phyloP scores from a whole-genome alignment of 2,329 filamentous ascomycete genomes.

The Xylaria hypoxylon region DNA sequence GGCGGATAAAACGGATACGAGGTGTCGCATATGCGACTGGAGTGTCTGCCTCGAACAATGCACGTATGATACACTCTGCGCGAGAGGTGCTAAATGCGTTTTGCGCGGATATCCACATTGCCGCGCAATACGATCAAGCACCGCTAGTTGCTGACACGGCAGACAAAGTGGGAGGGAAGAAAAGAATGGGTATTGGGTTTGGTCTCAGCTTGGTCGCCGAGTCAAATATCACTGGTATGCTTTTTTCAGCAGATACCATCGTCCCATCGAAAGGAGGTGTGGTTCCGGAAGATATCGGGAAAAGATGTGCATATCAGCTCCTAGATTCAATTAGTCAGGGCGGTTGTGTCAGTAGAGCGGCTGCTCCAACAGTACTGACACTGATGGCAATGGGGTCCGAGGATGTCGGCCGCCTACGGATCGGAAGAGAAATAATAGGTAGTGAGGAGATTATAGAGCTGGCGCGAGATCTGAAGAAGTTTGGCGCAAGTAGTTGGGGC shows the following conservation, averaged over 20 bases:
- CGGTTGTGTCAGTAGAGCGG: slow-evolving; percentile 80
- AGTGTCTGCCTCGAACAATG: slow-evolving; percentile 92
- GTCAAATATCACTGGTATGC: slow-evolving; percentile 80
- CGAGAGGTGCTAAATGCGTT: slow-evolving; percentile 88
- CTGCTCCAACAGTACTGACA: slow-evolving; percentile 79
- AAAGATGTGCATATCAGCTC: slow-evolving; percentile 87
- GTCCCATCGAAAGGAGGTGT: slow-evolving; percentile 81
- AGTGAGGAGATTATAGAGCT: slow-evolving; percentile 83
- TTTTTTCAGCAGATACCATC: slow-evolving; percentile 88
- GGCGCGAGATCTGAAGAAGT: slow-evolving; percentile 86
- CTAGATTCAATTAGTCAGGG: slow-evolving; percentile 85
- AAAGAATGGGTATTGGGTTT: slow-evolving; percentile 86
- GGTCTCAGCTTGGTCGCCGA: slow-evolving; percentile 92
- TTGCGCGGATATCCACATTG: slow-evolving; percentile 90
- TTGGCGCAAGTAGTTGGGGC: slow-evolving; percentile 92
- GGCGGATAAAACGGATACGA: slow-evolving; percentile 86
- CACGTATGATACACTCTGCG: slow-evolving; percentile 91
- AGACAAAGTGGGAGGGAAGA: slow-evolving; percentile 67
- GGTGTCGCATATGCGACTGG: slow-evolving; percentile 95
- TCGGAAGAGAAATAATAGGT: slow-evolving; percentile 84
- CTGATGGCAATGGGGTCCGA: slow-evolving; percentile 99
- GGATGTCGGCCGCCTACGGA: slow-evolving; percentile 86
- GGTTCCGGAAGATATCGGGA: slow-evolving; percentile 90
- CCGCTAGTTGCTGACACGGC: slow-evolving; percentile 65
- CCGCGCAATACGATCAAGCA: slow-evolving; percentile 78